These are phyloP conservation scores for Verticillium zaregamsianum DNA, from an alignment of 2,329 filamentous ascomycete genomes.

Conservation along the genomic window DNA sequence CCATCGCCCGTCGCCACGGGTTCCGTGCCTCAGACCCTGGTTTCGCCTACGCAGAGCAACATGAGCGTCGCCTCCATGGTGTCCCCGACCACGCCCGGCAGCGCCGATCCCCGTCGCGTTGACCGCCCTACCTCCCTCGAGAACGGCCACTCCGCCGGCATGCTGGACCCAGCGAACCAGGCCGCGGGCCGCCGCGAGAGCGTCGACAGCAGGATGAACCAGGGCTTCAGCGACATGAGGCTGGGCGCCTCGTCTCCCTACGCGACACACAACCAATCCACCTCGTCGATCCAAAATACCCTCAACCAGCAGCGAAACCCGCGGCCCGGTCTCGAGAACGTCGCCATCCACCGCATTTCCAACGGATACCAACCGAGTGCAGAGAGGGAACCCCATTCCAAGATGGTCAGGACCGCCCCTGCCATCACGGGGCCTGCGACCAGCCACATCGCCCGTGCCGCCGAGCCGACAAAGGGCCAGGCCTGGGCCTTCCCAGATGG, in stretches of 20 bases:
- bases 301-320: slow-evolving; percentile 64
- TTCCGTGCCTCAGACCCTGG: slow-evolving; percentile 45
- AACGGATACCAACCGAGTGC: slow-evolving; percentile 60
- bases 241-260: slow-evolving; percentile 67
- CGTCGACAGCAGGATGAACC: slow-evolving; percentile 74
- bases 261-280: slow-evolving; percentile 72
- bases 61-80: slow-evolving; percentile 67
- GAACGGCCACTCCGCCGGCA: slow-evolving; percentile 13
- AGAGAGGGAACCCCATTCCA: slow-evolving; percentile 47
- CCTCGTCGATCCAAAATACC: slow-evolving; percentile 68
- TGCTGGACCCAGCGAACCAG: slow-evolving; percentile 26
- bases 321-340: slow-evolving; percentile 44
- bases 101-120: slow-evolving; percentile 38
- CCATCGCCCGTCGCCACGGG: slow-evolving; percentile 55
- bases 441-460: slow-evolving; percentile 63
- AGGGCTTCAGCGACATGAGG: slow-evolving; percentile 64
- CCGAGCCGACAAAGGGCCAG: slow-evolving; percentile 76
- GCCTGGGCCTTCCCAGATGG: slow-evolving; percentile 82
- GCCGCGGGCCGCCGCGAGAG: slow-evolving; percentile 60
- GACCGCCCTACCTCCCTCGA: slow-evolving; percentile 35
- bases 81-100: slow-evolving; percentile 50
- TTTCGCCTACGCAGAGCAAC: slow-evolving; percentile 52
- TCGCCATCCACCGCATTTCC: slow-evolving; percentile 56
- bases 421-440: slow-evolving; percentile 69
- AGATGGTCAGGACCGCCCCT: slow-evolving; percentile 62